phyloP scores from a whole-genome alignment of 768 basidiomycete species.

The Phylloporus scabripes region DNA sequence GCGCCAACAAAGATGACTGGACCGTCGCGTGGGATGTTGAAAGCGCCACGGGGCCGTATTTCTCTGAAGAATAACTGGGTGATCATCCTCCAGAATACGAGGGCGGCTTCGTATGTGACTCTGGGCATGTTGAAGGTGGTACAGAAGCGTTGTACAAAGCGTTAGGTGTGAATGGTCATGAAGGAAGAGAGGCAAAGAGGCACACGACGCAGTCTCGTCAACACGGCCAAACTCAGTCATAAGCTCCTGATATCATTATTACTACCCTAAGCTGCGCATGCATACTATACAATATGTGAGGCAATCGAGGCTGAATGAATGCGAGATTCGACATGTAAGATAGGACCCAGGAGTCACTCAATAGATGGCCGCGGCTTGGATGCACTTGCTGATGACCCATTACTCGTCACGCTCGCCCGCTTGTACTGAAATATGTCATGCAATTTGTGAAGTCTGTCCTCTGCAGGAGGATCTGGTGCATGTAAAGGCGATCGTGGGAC shows the following conservation, averaged over 20 bases:
- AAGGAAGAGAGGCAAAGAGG: slow-evolving; percentile 2
- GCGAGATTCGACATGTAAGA: slow-evolving; percentile 15
- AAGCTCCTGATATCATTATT: slow-evolving; percentile 10
- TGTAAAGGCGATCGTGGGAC: slow-evolving; percentile 34
- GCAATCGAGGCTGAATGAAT: slow-evolving; percentile 9
- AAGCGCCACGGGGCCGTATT: slow-evolving; percentile 88
- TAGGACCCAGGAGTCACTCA: slow-evolving; percentile 19
- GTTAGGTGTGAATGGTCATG: slow-evolving; percentile 9
- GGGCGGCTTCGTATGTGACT: slow-evolving; percentile 60
- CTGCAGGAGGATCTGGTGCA: slow-evolving; percentile 35
- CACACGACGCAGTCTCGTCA: slow-evolving; percentile 9
- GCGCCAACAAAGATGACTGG: slow-evolving; percentile 92
- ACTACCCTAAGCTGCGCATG: slow-evolving; percentile 21
- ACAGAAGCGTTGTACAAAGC: slow-evolving; percentile 4
- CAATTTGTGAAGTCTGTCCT: slow-evolving; percentile 66
- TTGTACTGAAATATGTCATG: slow-evolving; percentile 80
- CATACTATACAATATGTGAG: slow-evolving; percentile 29
- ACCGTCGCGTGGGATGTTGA: slow-evolving; percentile 87
- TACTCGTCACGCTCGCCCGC: slow-evolving; percentile 57
- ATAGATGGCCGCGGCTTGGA: slow-evolving; percentile 11
- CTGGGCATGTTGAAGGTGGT: slow-evolving; percentile 17
- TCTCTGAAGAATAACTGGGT: slow-evolving; percentile 97
- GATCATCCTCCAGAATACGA: slow-evolving; percentile 80
- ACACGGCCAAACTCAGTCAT: slow-evolving; percentile 24
- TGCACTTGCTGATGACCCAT: slow-evolving; percentile 32